Evolutionary conservation across 768 basidiomycete genomes (phyloP).

Genomic region (Phaeolepiota aurea): DNA sequence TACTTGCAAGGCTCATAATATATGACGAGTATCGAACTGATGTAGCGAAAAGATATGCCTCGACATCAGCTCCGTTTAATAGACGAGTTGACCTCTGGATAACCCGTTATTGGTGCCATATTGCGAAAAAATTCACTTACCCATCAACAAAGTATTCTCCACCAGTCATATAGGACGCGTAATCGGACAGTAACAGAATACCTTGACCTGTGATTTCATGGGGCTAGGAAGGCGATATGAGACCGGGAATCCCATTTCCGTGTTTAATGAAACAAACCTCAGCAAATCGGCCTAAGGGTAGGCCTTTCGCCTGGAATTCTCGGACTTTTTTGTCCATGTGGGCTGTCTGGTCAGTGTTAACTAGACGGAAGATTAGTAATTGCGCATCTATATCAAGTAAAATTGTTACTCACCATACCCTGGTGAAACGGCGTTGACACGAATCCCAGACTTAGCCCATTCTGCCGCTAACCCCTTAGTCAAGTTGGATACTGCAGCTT

Average conservation of each 20-base stretch:
- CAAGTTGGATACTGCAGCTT: constrained; percentile 54
- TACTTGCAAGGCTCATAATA: no score
- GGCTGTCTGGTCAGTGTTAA: constrained; percentile 51
- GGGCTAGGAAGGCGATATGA: constrained; percentile 23
- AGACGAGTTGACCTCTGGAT: constrained; percentile 1
- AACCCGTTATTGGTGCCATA: background rate
- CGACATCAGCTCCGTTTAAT: no score
- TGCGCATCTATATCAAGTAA: background rate
- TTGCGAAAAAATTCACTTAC: background rate
- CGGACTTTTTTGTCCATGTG: constrained; percentile 41
- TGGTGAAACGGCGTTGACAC: constrained; percentile 55
- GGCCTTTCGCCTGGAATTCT: constrained; percentile 36
- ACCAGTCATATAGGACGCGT: constrained; percentile 6
- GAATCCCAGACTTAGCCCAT: constrained; percentile 45
- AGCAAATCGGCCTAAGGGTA: constrained; percentile 52
- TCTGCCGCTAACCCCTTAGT: constrained; percentile 53
- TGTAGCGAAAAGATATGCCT: no score
- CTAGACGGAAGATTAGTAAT: constrained; percentile 15
- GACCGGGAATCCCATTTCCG: background rate
- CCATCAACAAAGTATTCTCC: constrained; percentile 8
- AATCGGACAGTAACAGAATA: constrained; percentile 18
- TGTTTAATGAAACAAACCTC: constrained; percentile 21
- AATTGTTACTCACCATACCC: constrained; percentile 47
- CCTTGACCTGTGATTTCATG: constrained; percentile 50
- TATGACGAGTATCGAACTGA: no score